Evolutionary conservation across 1,284 basidiomycete species (phyloP), one percentile per base, ranked within the genome.

Genomic region (Anthracocystis panici-leucophaei): DNA sequence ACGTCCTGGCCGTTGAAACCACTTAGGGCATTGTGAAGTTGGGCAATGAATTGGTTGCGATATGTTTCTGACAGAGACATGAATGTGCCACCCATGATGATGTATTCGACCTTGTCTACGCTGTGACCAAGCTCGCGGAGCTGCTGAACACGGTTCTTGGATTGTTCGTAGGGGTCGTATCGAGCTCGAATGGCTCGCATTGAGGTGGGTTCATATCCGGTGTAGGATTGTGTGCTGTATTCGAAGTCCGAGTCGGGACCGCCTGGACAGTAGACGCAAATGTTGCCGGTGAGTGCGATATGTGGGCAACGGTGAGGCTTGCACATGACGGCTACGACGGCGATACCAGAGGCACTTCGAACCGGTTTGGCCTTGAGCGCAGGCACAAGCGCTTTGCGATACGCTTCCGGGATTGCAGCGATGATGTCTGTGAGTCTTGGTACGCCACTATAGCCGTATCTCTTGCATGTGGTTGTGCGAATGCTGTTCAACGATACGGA

Each of bases 241-340:
- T 99, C 97, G 81, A 99, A 99, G 86, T 99, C 97, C 0, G 96
- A 98, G 86, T 99, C 97, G 5, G 97, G 97, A 10, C 97, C 97
- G 59, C 97, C 97, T 14, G 97, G 97, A 84, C 97, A 99, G 86
- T 99, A 99, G 91, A 99, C 96, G 87, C 97, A 99, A 57, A 99
- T 98, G 84, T 99, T 98, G n/a, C 97, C 97, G 0, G 97, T 99
- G 92, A 99, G 96, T 7, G 97, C 97, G 66, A 99, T 99, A 87
- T 99, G 97, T 6, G 97, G 97, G 88, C 97, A 99, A 55, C 97
- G 90, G 88, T 99, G 97, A 2, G 97, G 97, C 85, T 99, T 99
- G 89, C 95, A 97, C 97, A 99, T 99, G 41, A 99, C 96, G 5
- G 97, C 97, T 6, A 99, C 97, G 18, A 99, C 97, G 1, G 97